Evolutionary conservation across 2,329 filamentous ascomycete species (phyloP).

Genomic region (Venturia oleaginea): DNA sequence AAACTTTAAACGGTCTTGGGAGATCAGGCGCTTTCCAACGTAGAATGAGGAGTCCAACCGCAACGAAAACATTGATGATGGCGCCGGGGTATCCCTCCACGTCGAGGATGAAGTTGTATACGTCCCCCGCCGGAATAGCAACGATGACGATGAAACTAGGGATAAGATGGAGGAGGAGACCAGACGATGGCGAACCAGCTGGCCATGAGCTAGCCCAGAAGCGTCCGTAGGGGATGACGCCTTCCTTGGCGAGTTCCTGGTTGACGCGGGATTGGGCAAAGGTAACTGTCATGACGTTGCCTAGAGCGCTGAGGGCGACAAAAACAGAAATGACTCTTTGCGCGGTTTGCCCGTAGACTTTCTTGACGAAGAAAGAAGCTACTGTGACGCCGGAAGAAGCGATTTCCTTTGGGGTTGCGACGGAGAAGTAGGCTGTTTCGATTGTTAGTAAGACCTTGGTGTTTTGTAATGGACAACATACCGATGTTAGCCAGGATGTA

Average conservation of each 20-base stretch:
- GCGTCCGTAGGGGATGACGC: constrained; percentile 54
- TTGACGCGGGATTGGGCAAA: constrained; percentile 52
- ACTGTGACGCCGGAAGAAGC: constrained; percentile 51
- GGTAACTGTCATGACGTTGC: constrained; percentile 53
- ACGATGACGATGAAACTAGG: constrained; percentile 57
- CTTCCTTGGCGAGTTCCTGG: constrained; percentile 62
- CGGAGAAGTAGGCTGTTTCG: constrained; percentile 47
- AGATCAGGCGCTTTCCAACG: constrained; percentile 28
- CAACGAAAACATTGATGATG: constrained; percentile 30
- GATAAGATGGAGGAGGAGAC: constrained; percentile 55
- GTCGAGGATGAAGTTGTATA: constrained; percentile 59
- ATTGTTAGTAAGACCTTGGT: neutral
- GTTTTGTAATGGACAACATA: neutral
- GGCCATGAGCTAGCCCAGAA: constrained; percentile 59
- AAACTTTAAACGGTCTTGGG: constrained; percentile 30
- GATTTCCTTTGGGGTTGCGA: constrained; percentile 49
- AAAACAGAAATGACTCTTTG: constrained; percentile 39
- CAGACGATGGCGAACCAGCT: constrained; percentile 53
- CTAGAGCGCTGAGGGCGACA: constrained; percentile 52
- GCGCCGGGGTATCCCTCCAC: constrained; percentile 33
- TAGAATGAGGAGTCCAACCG: constrained; percentile 27
- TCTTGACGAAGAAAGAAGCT: constrained; percentile 52
- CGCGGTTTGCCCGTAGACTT: constrained; percentile 50
- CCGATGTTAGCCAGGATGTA: constrained; percentile 56
- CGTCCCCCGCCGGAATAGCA: constrained; percentile 57